Percentiles rank a stretch among this genome's conserved stretches.
phyloP scores from a whole-genome alignment of 805 yeast genomes.

The Yarrowia porcina region DNA sequence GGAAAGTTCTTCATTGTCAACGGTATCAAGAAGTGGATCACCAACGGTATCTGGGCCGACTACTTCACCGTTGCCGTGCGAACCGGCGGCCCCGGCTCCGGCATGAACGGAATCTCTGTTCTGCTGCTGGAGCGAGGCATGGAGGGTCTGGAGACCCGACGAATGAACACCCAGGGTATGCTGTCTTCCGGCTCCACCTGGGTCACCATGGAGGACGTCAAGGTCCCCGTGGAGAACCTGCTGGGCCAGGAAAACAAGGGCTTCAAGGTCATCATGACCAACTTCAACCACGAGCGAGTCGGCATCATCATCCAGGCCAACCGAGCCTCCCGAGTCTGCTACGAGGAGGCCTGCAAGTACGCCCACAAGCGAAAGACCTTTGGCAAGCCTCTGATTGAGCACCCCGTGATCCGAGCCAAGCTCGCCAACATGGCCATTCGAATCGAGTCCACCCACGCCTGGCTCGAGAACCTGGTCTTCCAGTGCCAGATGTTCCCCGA shows the following conservation, averaged over 20 bases:
- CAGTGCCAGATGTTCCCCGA: slow-evolving; percentile 38
- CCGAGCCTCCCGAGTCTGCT: slow-evolving; percentile 41
- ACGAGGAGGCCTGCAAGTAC: slow-evolving; percentile 42
- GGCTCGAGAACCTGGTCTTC: slow-evolving; percentile 40
- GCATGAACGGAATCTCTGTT: slow-evolving; percentile 42
- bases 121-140: slow-evolving; percentile 41
- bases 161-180: slow-evolving; percentile 44
- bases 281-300: slow-evolving; percentile 46
- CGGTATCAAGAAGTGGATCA: slow-evolving; percentile 48
- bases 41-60: slow-evolving; percentile 45
- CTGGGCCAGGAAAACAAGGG: slow-evolving; percentile 44
- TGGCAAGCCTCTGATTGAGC: slow-evolving; percentile 43
- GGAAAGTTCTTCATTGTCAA: slow-evolving; percentile 43
- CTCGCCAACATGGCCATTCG: slow-evolving; percentile 43
- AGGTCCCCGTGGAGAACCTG: slow-evolving; percentile 44
- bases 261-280: slow-evolving; percentile 44
- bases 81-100: slow-evolving; percentile 42
- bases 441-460: slow-evolving; percentile 43
- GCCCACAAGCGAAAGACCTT: slow-evolving; percentile 45
- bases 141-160: slow-evolving; percentile 40
- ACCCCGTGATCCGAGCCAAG: slow-evolving; percentile 44
- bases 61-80: slow-evolving; percentile 46
- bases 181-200: slow-evolving; percentile 43
- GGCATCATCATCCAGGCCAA: slow-evolving; percentile 43
- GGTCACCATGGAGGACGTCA: slow-evolving; percentile 44